Evolutionary conservation across 495 filamentous ascomycete species (phyloP).

Genomic region (Umbilicaria muhlenbergii): DNA sequence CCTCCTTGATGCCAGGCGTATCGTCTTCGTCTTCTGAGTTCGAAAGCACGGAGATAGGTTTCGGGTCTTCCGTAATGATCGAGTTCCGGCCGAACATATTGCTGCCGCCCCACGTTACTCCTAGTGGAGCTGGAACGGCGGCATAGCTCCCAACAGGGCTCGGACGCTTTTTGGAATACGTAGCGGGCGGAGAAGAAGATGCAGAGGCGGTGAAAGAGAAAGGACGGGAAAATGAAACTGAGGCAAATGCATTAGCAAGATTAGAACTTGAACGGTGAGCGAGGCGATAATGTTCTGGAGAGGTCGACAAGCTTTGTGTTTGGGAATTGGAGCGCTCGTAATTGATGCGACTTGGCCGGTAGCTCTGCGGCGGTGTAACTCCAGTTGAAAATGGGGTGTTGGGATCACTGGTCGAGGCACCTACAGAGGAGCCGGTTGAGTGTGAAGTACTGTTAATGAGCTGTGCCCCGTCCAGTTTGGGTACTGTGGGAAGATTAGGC

Average conservation of each 20-base stretch:
- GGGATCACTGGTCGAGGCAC: constrained; percentile 18
- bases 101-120: constrained; percentile 50
- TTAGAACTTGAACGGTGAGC: constrained; percentile 32
- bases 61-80: constrained; percentile 20
- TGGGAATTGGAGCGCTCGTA: constrained; percentile 20
- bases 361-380: constrained; percentile 44
- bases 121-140: constrained; percentile 35
- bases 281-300: constrained; percentile 45
- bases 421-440: constrained; percentile 6
- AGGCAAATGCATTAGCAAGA: constrained; percentile 44
- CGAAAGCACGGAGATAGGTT: constrained; percentile 5
- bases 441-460: constrained; percentile 3
- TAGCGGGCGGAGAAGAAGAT: constrained; percentile 49
- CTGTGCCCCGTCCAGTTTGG: constrained; percentile 1
- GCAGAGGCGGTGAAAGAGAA: constrained; percentile 51
- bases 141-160: constrained; percentile 53
- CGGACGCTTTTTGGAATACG: constrained; percentile 37
- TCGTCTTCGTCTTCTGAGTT: constrained; percentile 35
- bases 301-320: constrained; percentile 53
- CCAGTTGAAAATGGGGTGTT: constrained; percentile 41
- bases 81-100: constrained; percentile 35
- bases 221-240: constrained; percentile 52
- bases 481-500: constrained; percentile 6
- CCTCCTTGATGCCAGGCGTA: constrained; percentile 14
- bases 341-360: constrained; percentile 5